Evolutionary conservation across 2,329 filamentous ascomycete genomes (phyloP).

Genomic region (Harringtonia lauricola): DNA sequence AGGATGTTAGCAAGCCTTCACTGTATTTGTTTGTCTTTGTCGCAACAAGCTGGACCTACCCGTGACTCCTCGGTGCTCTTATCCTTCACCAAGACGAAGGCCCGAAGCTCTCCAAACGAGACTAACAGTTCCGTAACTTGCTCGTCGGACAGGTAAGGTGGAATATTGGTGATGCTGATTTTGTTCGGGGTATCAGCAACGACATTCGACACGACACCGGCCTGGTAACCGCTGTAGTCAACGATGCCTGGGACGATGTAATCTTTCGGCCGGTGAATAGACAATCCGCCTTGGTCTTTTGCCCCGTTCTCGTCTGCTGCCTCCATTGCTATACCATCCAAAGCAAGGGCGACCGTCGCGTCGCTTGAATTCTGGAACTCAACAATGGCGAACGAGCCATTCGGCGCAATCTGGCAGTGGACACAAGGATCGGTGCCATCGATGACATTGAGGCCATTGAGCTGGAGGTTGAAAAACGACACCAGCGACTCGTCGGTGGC

Average conservation of each 20-base stretch:
- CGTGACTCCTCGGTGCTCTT: conserved; percentile 73
- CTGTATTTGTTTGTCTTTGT: not conserved
- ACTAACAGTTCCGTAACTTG: conserved; percentile 84
- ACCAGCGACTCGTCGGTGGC: conserved; percentile 67
- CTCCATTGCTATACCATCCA: conserved; percentile 85
- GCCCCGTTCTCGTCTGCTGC: conserved; percentile 46
- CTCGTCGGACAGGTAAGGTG: conserved; percentile 76
- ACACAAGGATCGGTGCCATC: conserved; percentile 76
- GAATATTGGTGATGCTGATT: conserved; percentile 84
- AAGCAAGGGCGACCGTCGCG: conserved; percentile 78
- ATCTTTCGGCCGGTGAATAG: conserved; percentile 83
- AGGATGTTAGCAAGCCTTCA: not conserved
- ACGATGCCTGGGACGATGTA: conserved; percentile 82
- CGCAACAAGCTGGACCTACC: conserved; percentile 38
- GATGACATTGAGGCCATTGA: conserved; percentile 93
- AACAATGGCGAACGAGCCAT: conserved; percentile 70
- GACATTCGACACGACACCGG: conserved; percentile 64
- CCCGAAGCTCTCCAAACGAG: conserved; percentile 86
- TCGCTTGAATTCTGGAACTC: conserved; percentile 86
- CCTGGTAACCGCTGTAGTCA: conserved; percentile 63
- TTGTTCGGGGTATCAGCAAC: conserved; percentile 94
- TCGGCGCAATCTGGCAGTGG: conserved; percentile 69
- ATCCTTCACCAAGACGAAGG: conserved; percentile 85
- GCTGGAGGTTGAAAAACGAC: conserved; percentile 88
- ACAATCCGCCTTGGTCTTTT: conserved; percentile 44